These are phyloP conservation scores for Alternaria burnsii DNA, from an alignment of 2,329 filamentous ascomycete genomes.

Conservation along the genomic window DNA sequence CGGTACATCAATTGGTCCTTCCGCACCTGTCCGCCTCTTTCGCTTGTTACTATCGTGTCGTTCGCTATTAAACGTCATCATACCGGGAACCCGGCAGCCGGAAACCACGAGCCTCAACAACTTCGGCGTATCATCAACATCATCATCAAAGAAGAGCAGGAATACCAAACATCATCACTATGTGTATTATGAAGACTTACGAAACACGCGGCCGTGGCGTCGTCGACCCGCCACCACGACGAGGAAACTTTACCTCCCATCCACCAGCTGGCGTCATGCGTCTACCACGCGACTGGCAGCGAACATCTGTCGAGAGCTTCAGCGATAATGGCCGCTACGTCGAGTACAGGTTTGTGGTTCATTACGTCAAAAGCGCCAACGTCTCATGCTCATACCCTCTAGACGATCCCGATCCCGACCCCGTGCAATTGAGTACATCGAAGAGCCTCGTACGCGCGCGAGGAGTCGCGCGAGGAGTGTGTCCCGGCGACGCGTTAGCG, in stretches of 20 bases:
- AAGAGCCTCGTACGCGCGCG: conserved; percentile 35
- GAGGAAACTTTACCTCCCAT: conserved; percentile 45
- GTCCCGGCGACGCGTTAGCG: conserved; percentile 36
- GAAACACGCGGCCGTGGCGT: conserved; percentile 39
- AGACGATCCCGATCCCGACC: conserved; percentile 31
- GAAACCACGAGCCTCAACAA: conserved; percentile 1
- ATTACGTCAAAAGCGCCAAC: neutral
- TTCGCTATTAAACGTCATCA: conserved; percentile 10
- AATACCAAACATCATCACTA: conserved; percentile 16
- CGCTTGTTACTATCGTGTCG: neutral
- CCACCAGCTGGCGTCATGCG: conserved; percentile 45
- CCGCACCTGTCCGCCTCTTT: neutral
- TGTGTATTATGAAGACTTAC: conserved; percentile 47
- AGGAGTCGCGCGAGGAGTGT: conserved; percentile 39
- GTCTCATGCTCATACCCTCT: neutral
- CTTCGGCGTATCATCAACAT: neutral
- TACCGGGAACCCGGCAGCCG: conserved; percentile 3
- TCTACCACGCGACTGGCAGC: conserved; percentile 44
- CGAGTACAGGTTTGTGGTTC: conserved; percentile 29
- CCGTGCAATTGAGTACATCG: conserved; percentile 39
- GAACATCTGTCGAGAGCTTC: conserved; percentile 22
- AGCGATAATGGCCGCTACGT: conserved; percentile 31
- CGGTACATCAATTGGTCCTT: neutral
- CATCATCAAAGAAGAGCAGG: neutral
- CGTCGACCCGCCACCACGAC: conserved; percentile 42